Evolutionary conservation across 306 rosid genomes (phyloP), one percentile per base, ranked within the genome.

Genomic region (Gillenia trifoliata): DNA sequence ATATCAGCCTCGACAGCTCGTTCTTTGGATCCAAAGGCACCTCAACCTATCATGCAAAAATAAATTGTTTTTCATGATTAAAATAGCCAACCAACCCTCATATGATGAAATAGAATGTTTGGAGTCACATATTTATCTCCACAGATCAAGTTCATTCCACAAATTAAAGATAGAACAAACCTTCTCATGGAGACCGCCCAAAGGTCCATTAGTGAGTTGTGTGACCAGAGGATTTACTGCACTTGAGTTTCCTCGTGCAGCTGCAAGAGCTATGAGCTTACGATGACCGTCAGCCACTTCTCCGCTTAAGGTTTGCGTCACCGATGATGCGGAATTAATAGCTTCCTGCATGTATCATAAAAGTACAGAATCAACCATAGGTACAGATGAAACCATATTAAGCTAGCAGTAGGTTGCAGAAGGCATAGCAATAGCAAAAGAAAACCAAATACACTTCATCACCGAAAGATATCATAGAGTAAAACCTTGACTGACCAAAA

Each of bases 251-350:
- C 91, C 81, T 74, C 89, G 89, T 16, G 92, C 84, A 60, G 93
- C 80, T 62, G 96, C 96, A 43, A 92, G 80, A 66, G 96, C 86
- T 85, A 95, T 70, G 66, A 92, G 84, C 88, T 95, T 95, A 50
- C 95, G 82, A 68, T 92, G 99, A 62, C 98, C 96, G 74, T 95
- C 98, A 1, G 88, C 91, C 81, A 95, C 68, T 80, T 95, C 99
- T 74, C 97, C 94, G 36, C 80, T 86, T 79, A 95, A 75, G 31
- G 97, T 85, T 86, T 92, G 99, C 74, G 93, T 68, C 70, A 95
- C 83, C 1, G 99, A 79, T 28, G 97, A 90, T 28, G 93, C 98
- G 2, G 98, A 85, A 82, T 69, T 92, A 64, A 95, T 83, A 71
- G 98, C 79, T 81, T 95, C 99, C 99, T 95, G 93, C 57, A 79